These are phyloP conservation scores for Cladorrhinum sp. DNA, from an alignment of 2,329 filamentous ascomycete genomes.

Conservation along the genomic window DNA sequence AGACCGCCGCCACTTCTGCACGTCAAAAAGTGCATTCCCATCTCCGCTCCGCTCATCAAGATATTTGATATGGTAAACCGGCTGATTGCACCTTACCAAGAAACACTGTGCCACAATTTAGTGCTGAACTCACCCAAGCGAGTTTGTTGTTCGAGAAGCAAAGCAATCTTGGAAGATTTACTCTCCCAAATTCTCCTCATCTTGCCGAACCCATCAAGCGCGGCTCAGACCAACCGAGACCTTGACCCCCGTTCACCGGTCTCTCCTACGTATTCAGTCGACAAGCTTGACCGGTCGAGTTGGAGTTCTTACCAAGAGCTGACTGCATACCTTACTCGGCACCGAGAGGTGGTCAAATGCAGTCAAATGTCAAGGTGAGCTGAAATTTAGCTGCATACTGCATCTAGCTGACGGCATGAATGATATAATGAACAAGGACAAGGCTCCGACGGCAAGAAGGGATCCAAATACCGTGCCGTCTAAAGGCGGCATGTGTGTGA, in stretches of 20 bases:
- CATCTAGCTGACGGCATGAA: background rate
- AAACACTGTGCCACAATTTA: background rate
- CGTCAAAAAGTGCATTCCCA: background rate
- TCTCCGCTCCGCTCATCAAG: no score
- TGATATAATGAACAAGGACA: conserved; percentile 9
- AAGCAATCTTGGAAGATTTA: background rate
- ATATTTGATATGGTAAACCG: background rate
- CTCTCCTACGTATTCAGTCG: background rate
- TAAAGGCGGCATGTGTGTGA: background rate
- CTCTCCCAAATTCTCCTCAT: background rate
- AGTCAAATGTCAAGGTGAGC: background rate
- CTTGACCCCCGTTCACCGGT: background rate
- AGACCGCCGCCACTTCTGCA: background rate
- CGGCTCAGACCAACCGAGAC: background rate
- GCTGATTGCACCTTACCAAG: background rate
- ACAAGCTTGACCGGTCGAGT: background rate
- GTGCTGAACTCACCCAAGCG: background rate
- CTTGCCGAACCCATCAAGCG: background rate
- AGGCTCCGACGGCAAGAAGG: conserved; percentile 17
- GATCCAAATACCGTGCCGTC: conserved; percentile 23
- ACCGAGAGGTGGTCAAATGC: background rate
- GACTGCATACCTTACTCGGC: background rate
- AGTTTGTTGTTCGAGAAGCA: background rate
- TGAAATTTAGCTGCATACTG: background rate
- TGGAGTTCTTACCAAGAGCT: background rate